These are phyloP conservation scores for Hydnum rufescens DNA, from an alignment of 768 basidiomycete genomes.

Conservation along the genomic window DNA sequence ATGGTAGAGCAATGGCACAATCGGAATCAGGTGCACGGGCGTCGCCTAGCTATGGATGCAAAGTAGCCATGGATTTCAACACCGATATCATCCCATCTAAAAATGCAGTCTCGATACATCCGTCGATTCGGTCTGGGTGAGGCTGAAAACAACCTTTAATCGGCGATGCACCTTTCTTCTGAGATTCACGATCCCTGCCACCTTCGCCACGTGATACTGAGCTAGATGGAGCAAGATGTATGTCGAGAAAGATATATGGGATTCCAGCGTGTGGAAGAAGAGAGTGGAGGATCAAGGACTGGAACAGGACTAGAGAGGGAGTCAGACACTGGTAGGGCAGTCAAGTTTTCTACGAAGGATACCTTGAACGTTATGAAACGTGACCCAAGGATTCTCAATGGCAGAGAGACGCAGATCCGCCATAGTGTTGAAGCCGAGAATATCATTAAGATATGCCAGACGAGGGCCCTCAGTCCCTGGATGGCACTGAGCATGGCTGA, in stretches of 20 bases:
- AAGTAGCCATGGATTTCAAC: no score
- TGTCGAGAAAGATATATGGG: neutral
- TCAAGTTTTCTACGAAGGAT: neutral
- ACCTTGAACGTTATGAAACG: slow-evolving; percentile 2
- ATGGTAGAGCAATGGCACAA: no score
- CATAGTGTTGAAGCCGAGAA: neutral
- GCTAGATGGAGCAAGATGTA: neutral
- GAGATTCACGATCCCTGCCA: neutral
- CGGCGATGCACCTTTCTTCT: neutral
- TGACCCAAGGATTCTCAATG: neutral
- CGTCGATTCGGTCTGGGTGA: neutral
- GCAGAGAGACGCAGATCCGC: neutral
- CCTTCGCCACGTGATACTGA: neutral
- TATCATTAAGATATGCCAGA: neutral
- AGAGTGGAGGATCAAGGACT: neutral
- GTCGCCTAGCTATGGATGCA: no score
- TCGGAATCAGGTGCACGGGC: no score
- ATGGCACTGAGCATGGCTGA: neutral
- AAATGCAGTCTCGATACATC: neutral
- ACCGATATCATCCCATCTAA: neutral
- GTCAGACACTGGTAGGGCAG: no score
- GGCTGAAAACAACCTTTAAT: neutral
- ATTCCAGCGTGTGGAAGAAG: neutral
- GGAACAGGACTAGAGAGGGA: neutral
- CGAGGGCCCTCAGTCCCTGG: neutral